Base-by-base conservation (phyloP, 208 protist genomes). In the Crithidia thermophila region DNA sequence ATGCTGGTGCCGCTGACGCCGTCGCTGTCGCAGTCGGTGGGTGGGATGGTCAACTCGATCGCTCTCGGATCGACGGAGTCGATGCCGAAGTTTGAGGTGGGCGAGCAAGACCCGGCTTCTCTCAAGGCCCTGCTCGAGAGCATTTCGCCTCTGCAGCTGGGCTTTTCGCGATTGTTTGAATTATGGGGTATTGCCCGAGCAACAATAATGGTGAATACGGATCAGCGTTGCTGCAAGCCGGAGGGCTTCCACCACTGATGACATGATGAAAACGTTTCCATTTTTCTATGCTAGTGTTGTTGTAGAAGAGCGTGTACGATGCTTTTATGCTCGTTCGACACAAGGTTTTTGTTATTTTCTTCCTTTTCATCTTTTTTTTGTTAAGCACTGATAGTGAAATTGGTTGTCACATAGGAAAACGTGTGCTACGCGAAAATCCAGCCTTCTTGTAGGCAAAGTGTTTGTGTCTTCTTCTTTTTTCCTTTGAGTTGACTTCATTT, bases 171-270 rank as follows among this genome's bases (percentile, higher is more conserved):
- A 36, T 82, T 92, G 76, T 64, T 94, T 50, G 89, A 94, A 90
- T 94, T 94, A 91, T 92, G 83, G 83, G 79, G 83, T 67, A 91
- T 91, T 51, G 72, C 67, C 36, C 82, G 86, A 50, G 67, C 72
- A 71, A 75, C 66, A 11, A 57, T 67, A 39, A 67, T 72, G 66
- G 60, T 77, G 13, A 73, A 75, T 66, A 61, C 28, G 18, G 56
- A n/a, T n/a, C n/a, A n/a, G n/a, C n/a, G n/a, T n/a, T n/a, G n/a
- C n/a, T n/a, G n/a, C n/a, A n/a, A n/a, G n/a, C n/a, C n/a, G n/a
- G n/a, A n/a, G n/a, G n/a, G n/a, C n/a, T n/a, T n/a, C n/a, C n/a
- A n/a, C n/a, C n/a, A n/a, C n/a, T n/a, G n/a, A n/a, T n/a, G n/a
- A n/a, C n/a, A n/a, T n/a, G n/a, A n/a, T n/a, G n/a, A n/a, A n/a